These are phyloP conservation scores for Penicilliopsis zonata DNA, from an alignment of 495 filamentous ascomycete genomes.

Conservation along the genomic window DNA sequence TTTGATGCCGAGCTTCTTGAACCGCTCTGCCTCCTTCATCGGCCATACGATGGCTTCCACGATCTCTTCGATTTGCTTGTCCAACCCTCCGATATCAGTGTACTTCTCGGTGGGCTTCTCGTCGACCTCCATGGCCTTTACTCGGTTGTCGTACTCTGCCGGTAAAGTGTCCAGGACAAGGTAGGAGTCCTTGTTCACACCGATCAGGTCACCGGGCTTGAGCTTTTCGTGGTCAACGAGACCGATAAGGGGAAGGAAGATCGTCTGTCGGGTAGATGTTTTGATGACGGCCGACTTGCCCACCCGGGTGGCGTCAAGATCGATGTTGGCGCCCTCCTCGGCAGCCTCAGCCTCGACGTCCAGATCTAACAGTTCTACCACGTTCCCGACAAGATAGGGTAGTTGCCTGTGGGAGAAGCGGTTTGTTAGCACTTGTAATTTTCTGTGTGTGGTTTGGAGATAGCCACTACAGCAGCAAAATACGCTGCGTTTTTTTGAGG, in stretches of 20 bases:
- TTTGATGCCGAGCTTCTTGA: slow-evolving; percentile 99
- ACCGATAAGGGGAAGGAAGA: slow-evolving; percentile 95
- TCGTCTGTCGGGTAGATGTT: slow-evolving; percentile 97
- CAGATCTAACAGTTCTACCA: slow-evolving; percentile 91
- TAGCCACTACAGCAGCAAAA: no score
- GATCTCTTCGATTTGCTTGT: slow-evolving; percentile 99
- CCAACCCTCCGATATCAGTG: slow-evolving; percentile 90
- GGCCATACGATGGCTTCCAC: slow-evolving; percentile 99
- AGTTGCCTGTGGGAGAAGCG: slow-evolving; percentile 60
- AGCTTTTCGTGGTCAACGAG: slow-evolving; percentile 89
- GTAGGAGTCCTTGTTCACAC: slow-evolving; percentile 99
- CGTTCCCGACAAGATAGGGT: slow-evolving; percentile 95
- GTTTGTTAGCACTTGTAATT: no score
- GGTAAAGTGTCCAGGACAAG: slow-evolving; percentile 96
- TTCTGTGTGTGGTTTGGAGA: no score
- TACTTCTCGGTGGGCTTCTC: slow-evolving; percentile 99
- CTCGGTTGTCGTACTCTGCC: slow-evolving; percentile 97
- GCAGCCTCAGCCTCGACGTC: slow-evolving; percentile 92
- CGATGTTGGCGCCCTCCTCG: slow-evolving; percentile 97
- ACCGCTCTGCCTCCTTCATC: slow-evolving; percentile 98
- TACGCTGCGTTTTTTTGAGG: no score
- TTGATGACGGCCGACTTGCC: slow-evolving; percentile 99
- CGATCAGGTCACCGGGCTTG: slow-evolving; percentile 91
- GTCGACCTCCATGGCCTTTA: slow-evolving; percentile 99
- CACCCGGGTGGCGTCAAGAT: slow-evolving; percentile 90